Conservation (phyloP, 768 basidiomycete genomes). For the Tulasnella sp. region DNA sequence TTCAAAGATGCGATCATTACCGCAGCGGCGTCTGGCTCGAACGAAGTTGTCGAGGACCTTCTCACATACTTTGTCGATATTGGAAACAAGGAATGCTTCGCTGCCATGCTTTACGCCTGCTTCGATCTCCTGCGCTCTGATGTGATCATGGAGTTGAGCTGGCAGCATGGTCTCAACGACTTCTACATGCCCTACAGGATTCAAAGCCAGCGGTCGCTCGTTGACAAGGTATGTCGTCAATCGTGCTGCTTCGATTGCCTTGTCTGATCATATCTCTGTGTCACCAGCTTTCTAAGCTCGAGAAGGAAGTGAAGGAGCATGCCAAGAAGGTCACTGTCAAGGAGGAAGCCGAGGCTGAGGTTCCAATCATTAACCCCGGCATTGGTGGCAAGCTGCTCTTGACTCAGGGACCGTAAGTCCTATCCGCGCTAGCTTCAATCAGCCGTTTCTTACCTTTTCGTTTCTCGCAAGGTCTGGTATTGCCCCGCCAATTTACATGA, state of each 20-base stretch:
- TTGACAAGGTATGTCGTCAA: slow-evolving; percentile 51
- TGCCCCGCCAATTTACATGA: slow-evolving; percentile 49
- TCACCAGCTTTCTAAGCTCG: slow-evolving; percentile 59
- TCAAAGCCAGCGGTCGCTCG: slow-evolving; percentile 71
- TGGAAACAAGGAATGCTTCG: slow-evolving; percentile 97
- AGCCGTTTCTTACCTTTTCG: background rate
- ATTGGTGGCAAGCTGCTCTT: slow-evolving; percentile 54
- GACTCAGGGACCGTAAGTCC: slow-evolving; percentile 58
- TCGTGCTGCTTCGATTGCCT: background rate
- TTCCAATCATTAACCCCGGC: slow-evolving; percentile 79
- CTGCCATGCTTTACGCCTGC: slow-evolving; percentile 80
- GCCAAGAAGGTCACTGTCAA: slow-evolving; percentile 81
- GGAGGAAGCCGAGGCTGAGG: slow-evolving; percentile 79
- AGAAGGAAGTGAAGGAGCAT: slow-evolving; percentile 84
- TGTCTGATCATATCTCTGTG: background rate
- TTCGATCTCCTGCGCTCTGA: slow-evolving; percentile 94
- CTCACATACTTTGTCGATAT: slow-evolving; percentile 96
- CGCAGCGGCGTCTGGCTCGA: slow-evolving; percentile 73
- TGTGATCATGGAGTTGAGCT: slow-evolving; percentile 87
- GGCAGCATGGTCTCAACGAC: slow-evolving; percentile 93
- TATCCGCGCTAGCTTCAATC: background rate
- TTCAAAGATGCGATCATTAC: slow-evolving; percentile 97
- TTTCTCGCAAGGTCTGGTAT: slow-evolving; percentile 33
- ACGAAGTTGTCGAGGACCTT: slow-evolving; percentile 89
- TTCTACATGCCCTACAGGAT: slow-evolving; percentile 97